A percentile compares a stretch with the other conserved stretches of the same genome.
Conservation (phyloP, 2,329 filamentous ascomycete genomes). For the Trichoderma afroharzianum region DNA sequence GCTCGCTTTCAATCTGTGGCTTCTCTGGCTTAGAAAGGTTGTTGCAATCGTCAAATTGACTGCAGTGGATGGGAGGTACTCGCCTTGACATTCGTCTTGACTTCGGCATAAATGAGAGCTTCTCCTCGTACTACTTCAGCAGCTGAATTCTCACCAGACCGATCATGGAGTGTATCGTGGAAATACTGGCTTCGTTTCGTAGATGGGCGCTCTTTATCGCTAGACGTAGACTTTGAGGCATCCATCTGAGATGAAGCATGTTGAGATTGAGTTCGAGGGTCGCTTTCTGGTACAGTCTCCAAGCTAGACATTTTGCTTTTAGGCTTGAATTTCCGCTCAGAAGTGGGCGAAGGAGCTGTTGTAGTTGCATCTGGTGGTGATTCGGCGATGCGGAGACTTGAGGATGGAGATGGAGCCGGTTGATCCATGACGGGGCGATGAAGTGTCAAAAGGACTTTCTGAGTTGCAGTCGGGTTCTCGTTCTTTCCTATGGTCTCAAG, state of each 20-base stretch:
- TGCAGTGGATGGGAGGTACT: too few species aligned
- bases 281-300: slow-evolving; percentile 31
- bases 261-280: slow-evolving; percentile 14
- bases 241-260: background rate
- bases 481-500: background rate
- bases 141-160: slow-evolving; percentile 23
- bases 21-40: background rate
- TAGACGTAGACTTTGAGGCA: background rate
- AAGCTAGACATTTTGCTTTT: slow-evolving; percentile 22
- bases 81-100: slow-evolving; percentile 33
- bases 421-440: background rate
- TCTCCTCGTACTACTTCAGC: slow-evolving; percentile 49
- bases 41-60: background rate
- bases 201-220: background rate
- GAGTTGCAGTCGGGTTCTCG: background rate
- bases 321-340: slow-evolving; percentile 22
- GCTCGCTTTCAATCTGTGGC: slow-evolving; percentile 67
- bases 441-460: rapidly evolving
- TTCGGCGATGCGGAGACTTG: background rate
- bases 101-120: slow-evolving; percentile 56
- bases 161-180: slow-evolving; percentile 41
- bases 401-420: background rate
- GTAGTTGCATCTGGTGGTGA: background rate
- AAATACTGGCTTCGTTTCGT: slow-evolving; percentile 36
- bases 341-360: background rate